phyloP scores from a whole-genome alignment of 78 protist species.

The Dictyostelium citrinum region DNA sequence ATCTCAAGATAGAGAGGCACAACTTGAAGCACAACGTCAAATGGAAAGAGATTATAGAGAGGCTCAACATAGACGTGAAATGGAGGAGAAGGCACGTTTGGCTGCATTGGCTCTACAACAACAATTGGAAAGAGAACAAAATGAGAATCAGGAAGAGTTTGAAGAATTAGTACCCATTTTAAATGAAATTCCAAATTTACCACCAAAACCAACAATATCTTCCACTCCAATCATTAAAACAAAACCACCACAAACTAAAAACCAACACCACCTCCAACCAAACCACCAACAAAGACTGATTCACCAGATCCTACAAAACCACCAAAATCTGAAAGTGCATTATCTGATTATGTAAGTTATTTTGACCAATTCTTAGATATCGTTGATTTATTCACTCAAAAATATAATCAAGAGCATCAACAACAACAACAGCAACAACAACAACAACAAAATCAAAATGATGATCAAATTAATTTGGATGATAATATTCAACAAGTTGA shows the following conservation, averaged over 20 bases:
- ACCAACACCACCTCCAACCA: neutral
- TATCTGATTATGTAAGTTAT: neutral
- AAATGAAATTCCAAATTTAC: neutral
- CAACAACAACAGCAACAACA: neutral
- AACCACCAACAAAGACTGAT: neutral
- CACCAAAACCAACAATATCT: neutral
- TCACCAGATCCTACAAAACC: neutral
- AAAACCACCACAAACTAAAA: neutral
- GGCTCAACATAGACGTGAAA: neutral
- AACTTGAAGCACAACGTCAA: neutral
- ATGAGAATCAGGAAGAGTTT: neutral
- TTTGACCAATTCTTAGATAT: neutral
- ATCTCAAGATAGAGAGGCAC: neutral
- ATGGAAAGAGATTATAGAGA: neutral
- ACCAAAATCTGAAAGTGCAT: neutral
- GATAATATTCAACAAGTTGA: neutral
- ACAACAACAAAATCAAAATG: neutral
- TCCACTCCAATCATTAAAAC: neutral
- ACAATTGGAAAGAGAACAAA: neutral
- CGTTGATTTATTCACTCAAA: neutral
- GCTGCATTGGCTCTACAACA: neutral
- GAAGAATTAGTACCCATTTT: neutral
- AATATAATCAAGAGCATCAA: neutral
- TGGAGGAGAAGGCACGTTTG: neutral
- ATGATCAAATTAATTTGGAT: neutral